A percentile compares a stretch with the other conserved stretches of the same genome.
These are phyloP conservation scores for Phytophthora nicotianae DNA, from an alignment of 352 stramenopile species.

Conservation along the genomic window DNA sequence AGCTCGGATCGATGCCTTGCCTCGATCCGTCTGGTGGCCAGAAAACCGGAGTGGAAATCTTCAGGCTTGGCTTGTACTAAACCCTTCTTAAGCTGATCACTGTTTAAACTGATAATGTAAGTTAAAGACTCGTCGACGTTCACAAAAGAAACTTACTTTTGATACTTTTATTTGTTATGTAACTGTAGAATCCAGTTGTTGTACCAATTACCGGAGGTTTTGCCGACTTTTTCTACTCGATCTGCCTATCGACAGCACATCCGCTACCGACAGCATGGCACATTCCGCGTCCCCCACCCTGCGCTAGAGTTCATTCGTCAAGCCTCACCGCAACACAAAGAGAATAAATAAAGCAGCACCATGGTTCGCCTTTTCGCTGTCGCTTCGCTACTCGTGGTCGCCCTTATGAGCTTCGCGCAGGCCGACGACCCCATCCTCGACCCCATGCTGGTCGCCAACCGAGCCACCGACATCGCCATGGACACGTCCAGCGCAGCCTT, in stretches of 20 bases:
- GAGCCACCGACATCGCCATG: conserved; percentile 28
- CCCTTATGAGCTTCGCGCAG: conserved; percentile 20
- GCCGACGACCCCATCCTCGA: conserved; percentile 18
- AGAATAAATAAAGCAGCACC: not conserved
- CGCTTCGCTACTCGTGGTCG: conserved; percentile 24
- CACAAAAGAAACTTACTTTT: no score
- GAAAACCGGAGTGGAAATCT: conserved; percentile 16
- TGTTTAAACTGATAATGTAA: not conserved
- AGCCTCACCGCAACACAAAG: conserved; percentile 2
- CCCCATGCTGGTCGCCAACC: conserved; percentile 21
- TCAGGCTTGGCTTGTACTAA: conserved; percentile 11
- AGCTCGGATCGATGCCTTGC: conserved; percentile 18
- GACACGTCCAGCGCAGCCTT: conserved; percentile 22
- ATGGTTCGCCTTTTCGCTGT: conserved; percentile 32
- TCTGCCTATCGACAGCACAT: conserved; percentile 25
- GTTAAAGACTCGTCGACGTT: no score
- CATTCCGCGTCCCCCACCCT: conserved; percentile 13
- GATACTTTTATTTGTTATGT: not conserved
- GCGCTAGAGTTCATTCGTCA: conserved; percentile 9
- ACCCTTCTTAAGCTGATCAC: no score
- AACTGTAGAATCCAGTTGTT: not conserved
- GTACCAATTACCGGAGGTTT: not conserved
- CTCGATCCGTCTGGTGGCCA: conserved; percentile 16
- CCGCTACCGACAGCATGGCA: conserved; percentile 12
- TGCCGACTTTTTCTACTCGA: conserved; percentile 16